Conservation (phyloP, 805 yeast genomes). For the Kregervanrija fluxuum region DNA sequence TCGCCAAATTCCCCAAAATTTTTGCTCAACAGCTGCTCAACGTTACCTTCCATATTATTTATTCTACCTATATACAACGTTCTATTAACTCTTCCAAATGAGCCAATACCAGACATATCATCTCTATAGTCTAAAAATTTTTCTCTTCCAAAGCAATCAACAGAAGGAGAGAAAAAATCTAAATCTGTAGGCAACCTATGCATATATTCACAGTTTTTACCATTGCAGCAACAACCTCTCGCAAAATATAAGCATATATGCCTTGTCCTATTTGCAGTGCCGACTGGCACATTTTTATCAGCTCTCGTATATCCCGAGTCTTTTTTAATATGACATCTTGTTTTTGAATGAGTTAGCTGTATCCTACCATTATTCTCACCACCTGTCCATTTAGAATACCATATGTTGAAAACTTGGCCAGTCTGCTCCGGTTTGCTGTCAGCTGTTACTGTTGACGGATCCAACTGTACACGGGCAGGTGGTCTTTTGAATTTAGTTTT, state of each 20-base stretch:
- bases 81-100: slow-evolving; percentile 58
- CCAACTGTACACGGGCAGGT: slow-evolving; percentile 72
- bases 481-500: slow-evolving; percentile 13
- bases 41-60: slow-evolving; percentile 30
- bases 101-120: slow-evolving; percentile 93
- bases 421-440: slow-evolving; percentile 70
- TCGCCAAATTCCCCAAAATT: slow-evolving; percentile 73
- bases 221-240: slow-evolving; percentile 79
- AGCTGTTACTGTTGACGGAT: slow-evolving; percentile 46
- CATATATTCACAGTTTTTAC: slow-evolving; percentile 64
- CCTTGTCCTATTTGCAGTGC: slow-evolving; percentile 22
- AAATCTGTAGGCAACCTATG: slow-evolving; percentile 66
- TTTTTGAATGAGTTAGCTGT: slow-evolving; percentile 35
- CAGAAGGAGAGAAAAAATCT: slow-evolving; percentile 54
- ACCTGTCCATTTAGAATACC: slow-evolving; percentile 89
- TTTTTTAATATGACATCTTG: slow-evolving; percentile 50
- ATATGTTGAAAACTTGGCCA: slow-evolving; percentile 74
- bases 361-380: slow-evolving; percentile 47
- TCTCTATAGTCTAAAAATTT: slow-evolving; percentile 76
- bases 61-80: slow-evolving; percentile 71
- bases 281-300: slow-evolving; percentile 33
- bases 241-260: slow-evolving; percentile 81
- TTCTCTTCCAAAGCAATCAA: slow-evolving; percentile 92
- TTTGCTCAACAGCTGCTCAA: slow-evolving; percentile 34
- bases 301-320: slow-evolving; percentile 80